Evolutionary conservation across 2,329 filamentous ascomycete genomes (phyloP).

Genomic region (Polychaeton citri): DNA sequence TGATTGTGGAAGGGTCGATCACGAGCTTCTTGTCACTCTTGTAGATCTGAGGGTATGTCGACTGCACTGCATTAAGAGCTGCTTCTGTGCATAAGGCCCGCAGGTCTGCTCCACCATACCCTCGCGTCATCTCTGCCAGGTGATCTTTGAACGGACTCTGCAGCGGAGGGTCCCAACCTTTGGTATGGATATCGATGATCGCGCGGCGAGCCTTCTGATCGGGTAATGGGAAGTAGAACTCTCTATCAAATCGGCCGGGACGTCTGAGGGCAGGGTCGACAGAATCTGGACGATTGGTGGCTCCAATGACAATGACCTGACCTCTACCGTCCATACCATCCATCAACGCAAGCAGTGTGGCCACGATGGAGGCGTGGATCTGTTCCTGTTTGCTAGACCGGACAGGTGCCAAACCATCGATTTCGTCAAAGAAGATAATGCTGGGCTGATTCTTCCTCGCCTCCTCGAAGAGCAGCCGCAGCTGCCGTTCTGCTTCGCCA

Average conservation of each 20-base stretch:
- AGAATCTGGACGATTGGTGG: constrained; percentile 94
- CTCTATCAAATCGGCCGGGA: constrained; percentile 87
- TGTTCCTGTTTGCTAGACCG: constrained; percentile 97
- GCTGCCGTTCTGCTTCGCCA: constrained; percentile 89
- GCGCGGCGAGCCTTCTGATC: constrained; percentile 65
- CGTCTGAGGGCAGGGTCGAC: constrained; percentile 91
- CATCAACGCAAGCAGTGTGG: constrained; percentile 86
- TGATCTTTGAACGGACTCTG: constrained; percentile 66
- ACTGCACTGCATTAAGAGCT: constrained; percentile 85
- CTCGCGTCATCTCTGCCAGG: constrained; percentile 80
- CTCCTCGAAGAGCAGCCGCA: constrained; percentile 88
- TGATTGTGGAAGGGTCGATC: constrained; percentile 74
- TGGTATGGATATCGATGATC: constrained; percentile 91
- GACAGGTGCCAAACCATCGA: constrained; percentile 90
- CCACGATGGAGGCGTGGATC: constrained; percentile 95
- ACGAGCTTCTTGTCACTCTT: constrained; percentile 76
- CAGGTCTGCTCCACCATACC: constrained; percentile 90
- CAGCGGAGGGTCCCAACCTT: constrained; percentile 73
- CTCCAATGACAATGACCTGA: constrained; percentile 95
- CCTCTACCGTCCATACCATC: constrained; percentile 97
- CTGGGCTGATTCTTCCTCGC: constrained; percentile 90
- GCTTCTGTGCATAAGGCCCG: constrained; percentile 92
- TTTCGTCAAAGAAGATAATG: constrained; percentile 99
- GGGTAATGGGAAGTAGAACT: constrained; percentile 95
- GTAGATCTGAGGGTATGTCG: constrained; percentile 95